Evolutionary conservation across 352 stramenopile genomes (phyloP).

Genomic region (Pythium periplocum): DNA sequence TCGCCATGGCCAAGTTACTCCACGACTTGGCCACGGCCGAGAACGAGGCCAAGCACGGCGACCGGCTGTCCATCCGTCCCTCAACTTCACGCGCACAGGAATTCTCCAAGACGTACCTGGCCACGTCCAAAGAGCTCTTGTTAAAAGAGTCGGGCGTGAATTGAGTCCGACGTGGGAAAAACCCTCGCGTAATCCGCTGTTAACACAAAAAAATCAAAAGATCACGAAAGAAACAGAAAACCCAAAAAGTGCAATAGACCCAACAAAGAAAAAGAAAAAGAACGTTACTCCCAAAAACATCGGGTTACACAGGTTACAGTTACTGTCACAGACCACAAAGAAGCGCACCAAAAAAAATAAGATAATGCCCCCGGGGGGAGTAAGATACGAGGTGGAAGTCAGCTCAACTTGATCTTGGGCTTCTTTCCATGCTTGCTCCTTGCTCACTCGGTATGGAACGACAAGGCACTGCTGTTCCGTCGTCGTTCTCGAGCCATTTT

Average conservation of each 20-base stretch:
- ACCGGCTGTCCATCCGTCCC: conserved; percentile 51
- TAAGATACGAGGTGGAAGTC: too few species aligned
- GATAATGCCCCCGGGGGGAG: conserved; percentile 4
- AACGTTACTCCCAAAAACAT: neutral
- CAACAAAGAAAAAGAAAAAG: neutral
- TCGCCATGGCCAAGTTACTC: conserved; percentile 72
- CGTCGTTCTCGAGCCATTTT: conserved; percentile 63
- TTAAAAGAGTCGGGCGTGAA: conserved; percentile 47
- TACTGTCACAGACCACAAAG: neutral
- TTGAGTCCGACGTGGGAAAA: neutral
- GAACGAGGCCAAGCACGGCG: conserved; percentile 53
- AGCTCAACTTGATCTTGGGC: too few species aligned
- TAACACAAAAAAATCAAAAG: too few species aligned
- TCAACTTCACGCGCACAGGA: conserved; percentile 40
- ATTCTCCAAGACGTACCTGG: conserved; percentile 67
- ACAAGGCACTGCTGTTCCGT: conserved; percentile 69
- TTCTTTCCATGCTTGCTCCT: neutral
- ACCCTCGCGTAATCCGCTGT: too few species aligned
- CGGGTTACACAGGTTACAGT: too few species aligned
- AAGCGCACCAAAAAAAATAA: conserved; percentile 10
- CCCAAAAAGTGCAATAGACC: conserved; percentile 1
- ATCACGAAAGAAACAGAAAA: neutral
- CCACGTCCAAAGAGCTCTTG: conserved; percentile 63
- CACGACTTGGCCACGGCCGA: conserved; percentile 68
- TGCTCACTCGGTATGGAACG: conserved; percentile 42